Percentiles rank a stretch among this genome's conserved stretches.
phyloP scores from a whole-genome alignment of 345 rosid genomes.

The Moringa oleifera region DNA sequence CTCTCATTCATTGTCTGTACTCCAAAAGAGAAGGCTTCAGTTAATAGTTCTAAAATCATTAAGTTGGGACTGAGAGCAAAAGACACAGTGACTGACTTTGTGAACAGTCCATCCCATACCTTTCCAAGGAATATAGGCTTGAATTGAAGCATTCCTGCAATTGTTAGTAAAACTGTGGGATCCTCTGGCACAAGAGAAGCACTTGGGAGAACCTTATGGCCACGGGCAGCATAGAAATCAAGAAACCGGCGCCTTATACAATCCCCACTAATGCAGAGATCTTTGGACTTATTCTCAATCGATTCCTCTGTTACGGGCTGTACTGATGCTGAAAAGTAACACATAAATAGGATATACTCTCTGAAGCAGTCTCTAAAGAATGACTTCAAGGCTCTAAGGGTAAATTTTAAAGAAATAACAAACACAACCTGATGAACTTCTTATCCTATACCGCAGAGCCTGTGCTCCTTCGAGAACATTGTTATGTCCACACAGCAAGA shows the following conservation, averaged over 20 bases:
- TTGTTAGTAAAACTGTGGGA: conserved; percentile 87
- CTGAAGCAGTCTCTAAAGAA: conserved; percentile 17
- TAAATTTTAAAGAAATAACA: conserved; percentile 18
- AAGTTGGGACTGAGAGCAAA: background rate
- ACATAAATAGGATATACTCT: conserved; percentile 17
- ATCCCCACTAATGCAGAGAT: conserved; percentile 59
- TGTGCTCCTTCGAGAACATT: conserved; percentile 15
- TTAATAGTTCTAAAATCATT: background rate
- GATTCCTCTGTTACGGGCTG: conserved; percentile 56
- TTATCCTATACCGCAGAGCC: conserved; percentile 21
- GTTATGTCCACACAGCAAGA: conserved; percentile 22
- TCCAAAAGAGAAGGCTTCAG: background rate
- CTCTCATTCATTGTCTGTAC: background rate
- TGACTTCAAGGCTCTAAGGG: background rate
- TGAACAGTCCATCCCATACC: conserved; percentile 25
- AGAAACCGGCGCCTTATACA: conserved; percentile 75
- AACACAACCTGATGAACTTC: conserved; percentile 50
- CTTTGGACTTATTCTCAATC: conserved; percentile 32
- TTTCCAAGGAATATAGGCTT: conserved; percentile 93
- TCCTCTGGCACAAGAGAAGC: conserved; percentile 95
- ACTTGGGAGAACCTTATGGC: conserved; percentile 85
- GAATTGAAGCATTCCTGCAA: conserved; percentile 98
- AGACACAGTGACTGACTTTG: background rate
- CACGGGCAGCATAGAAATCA: conserved; percentile 84
- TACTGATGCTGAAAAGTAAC: conserved; percentile 56